phyloP scores from a whole-genome alignment of 768 basidiomycete species.

The Cytidiella melzeri region DNA sequence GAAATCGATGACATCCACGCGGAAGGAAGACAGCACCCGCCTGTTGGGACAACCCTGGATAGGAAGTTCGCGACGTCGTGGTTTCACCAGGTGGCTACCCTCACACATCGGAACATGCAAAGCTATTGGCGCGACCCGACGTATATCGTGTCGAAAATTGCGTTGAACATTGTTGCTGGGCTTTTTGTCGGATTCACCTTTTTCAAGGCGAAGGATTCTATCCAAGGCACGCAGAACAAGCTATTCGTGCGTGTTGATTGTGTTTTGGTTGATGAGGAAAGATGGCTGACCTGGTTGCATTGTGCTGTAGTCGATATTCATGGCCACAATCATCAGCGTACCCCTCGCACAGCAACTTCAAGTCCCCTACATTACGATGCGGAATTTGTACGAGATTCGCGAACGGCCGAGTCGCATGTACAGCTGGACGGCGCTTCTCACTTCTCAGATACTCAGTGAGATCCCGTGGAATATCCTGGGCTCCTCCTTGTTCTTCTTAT shows the following conservation, averaged over 20 bases:
- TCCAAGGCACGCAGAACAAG: constrained; percentile 38
- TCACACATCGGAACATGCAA: constrained; percentile 27
- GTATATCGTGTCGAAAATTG: constrained; percentile 35
- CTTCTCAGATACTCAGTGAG: constrained; percentile 33
- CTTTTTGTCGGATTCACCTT: constrained; percentile 40
- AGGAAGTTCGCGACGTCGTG: constrained; percentile 34
- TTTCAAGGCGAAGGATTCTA: constrained; percentile 28
- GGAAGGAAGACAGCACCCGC: constrained; percentile 26
- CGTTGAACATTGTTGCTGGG: constrained; percentile 28
- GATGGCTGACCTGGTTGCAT: neutral
- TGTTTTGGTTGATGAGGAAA: neutral
- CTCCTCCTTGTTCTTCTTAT: constrained; percentile 36
- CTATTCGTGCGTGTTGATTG: constrained; percentile 30
- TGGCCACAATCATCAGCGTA: constrained; percentile 28
- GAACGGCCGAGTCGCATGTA: constrained; percentile 39
- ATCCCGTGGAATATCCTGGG: constrained; percentile 37
- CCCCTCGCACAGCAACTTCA: constrained; percentile 37
- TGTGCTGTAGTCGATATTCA: constrained; percentile 27
- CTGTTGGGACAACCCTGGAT: constrained; percentile 20
- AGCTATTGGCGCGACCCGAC: constrained; percentile 36
- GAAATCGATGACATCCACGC: constrained; percentile 40
- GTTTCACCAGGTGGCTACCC: constrained; percentile 28
- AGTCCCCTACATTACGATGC: constrained; percentile 33
- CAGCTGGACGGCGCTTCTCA: constrained; percentile 31
- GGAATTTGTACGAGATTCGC: constrained; percentile 35